phyloP scores from a whole-genome alignment of 495 filamentous ascomycete species.

The Neurospora discreta region DNA sequence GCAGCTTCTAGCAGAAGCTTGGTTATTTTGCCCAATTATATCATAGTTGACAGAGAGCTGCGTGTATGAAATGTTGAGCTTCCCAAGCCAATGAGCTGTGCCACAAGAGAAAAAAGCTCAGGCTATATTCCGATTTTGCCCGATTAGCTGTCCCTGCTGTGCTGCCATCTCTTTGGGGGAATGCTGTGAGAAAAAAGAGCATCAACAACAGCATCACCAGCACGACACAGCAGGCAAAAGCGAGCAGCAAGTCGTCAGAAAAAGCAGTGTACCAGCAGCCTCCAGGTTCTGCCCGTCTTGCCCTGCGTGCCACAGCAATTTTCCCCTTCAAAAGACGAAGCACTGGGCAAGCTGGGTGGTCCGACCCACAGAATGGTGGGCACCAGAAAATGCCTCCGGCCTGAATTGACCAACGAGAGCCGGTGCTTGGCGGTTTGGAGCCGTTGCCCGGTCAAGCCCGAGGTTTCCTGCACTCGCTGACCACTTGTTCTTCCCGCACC shows the following conservation, averaged over 20 bases:
- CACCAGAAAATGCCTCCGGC: slow-evolving; percentile 14
- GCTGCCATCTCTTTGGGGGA: background rate
- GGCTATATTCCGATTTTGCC: background rate
- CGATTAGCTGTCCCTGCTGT: background rate
- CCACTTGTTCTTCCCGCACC: slow-evolving; percentile 20
- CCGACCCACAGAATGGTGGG: slow-evolving; percentile 19
- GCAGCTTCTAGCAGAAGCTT: background rate
- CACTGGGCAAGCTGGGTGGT: slow-evolving; percentile 5
- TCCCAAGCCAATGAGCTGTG: background rate
- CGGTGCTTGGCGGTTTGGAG: slow-evolving; percentile 10
- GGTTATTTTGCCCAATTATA: background rate
- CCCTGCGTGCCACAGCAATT: slow-evolving; percentile 14
- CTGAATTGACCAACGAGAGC: slow-evolving; percentile 24
- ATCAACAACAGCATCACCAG: background rate
- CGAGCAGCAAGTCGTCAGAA: background rate
- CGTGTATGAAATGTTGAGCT: background rate
- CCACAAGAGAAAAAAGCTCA: background rate
- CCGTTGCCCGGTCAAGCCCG: slow-evolving; percentile 29
- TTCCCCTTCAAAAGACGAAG: slow-evolving; percentile 3
- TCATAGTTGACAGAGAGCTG: background rate
- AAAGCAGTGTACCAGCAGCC: background rate
- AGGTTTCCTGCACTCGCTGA: slow-evolving; percentile 22
- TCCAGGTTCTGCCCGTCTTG: background rate
- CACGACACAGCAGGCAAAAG: background rate
- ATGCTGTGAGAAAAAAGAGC: background rate